Evolutionary conservation across 441 rosid genomes (phyloP), one percentile per base, ranked within the genome.

Genomic region (Metrosideros polymorpha): DNA sequence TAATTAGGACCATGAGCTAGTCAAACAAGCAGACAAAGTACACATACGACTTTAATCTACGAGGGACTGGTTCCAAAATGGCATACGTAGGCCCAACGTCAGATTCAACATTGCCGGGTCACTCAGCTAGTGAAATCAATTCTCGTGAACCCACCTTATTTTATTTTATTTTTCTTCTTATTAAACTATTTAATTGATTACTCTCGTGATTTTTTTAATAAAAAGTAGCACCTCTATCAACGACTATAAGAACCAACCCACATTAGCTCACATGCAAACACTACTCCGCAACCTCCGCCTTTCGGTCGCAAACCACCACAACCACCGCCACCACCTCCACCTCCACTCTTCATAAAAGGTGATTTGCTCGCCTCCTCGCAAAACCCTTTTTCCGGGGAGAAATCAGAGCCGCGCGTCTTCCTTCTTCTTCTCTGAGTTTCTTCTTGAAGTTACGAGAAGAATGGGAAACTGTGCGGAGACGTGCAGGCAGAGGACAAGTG

Each of bases 381-480:
- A 6, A 10, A 47, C 79, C 77, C 10, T 39, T 71, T 19, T 71
- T 22, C 4, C n/a, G 12, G 79, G 79, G 79, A 39, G 79, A 22
- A 71, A 71, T 24, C 79, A 6, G 22, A 22, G 79, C 79, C 6
- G 15, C 54, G 56, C 7, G 39, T 12, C 49, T 29, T 84, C 55
- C n/a, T 47, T 71, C 3, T 56, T 27, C 47, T 53, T 13, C 32
- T 35, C 45, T 4, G 15, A 54, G 50, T 9, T 4, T 25, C 8
- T 9, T n/a, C n/a, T 24, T 8, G 42, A 35, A 32, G 7, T 39
- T 1, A 24, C 17, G 52, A 47, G 61, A 27, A 9, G 24, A 85
- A 66, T 95, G 99, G 99, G 99, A 45, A 95, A 96, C 85, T 95
- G 99, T 91, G 84, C 93, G 84, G 90, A 88, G 85, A 63, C 87